Percentiles rank a stretch among this genome's conserved stretches.
Conservation (phyloP, 164 flowering plant species). For the Euptelea pleiosperma region DNA sequence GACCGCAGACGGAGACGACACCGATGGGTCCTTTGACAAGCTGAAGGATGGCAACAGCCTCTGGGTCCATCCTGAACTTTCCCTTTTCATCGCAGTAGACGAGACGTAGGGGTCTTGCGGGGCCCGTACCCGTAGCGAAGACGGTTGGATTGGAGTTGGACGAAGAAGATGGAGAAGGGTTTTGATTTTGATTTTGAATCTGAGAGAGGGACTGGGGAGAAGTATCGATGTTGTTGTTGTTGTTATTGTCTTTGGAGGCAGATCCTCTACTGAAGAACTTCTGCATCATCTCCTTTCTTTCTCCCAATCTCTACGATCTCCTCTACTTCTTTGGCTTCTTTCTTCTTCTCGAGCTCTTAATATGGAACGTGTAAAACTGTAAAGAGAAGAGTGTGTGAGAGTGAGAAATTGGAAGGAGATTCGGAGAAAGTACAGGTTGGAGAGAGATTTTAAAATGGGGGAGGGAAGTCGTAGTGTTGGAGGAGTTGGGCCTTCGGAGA, state of each 20-base stretch:
- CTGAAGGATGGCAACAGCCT: constrained; percentile 84
- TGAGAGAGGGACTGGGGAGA: constrained; percentile 26
- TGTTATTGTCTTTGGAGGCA: constrained; percentile 21
- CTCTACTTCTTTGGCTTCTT: no score
- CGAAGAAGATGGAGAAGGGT: constrained; percentile 17
- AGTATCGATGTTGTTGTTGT: constrained; percentile 11
- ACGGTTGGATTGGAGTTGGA: constrained; percentile 14
- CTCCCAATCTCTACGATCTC: background rate
- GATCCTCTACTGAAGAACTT: constrained; percentile 38
- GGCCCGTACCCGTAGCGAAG: constrained; percentile 53
- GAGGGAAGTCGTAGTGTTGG: no score
- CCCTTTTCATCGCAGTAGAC: constrained; percentile 93
- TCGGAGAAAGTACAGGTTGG: no score
- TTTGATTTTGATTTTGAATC: constrained; percentile 2
- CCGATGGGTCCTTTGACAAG: constrained; percentile 93
- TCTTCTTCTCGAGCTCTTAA: no score
- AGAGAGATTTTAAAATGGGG: no score
- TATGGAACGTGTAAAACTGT: no score
- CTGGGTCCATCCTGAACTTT: constrained; percentile 94
- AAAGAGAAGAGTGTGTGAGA: no score
- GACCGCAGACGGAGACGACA: constrained; percentile 94
- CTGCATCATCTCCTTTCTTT: constrained; percentile 26
- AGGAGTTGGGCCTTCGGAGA: no score
- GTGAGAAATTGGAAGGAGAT: no score
- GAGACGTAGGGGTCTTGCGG: constrained; percentile 82